Evolutionary conservation across 495 filamentous ascomycete species (phyloP).

Genomic region (Trichoderma asperelloides): DNA sequence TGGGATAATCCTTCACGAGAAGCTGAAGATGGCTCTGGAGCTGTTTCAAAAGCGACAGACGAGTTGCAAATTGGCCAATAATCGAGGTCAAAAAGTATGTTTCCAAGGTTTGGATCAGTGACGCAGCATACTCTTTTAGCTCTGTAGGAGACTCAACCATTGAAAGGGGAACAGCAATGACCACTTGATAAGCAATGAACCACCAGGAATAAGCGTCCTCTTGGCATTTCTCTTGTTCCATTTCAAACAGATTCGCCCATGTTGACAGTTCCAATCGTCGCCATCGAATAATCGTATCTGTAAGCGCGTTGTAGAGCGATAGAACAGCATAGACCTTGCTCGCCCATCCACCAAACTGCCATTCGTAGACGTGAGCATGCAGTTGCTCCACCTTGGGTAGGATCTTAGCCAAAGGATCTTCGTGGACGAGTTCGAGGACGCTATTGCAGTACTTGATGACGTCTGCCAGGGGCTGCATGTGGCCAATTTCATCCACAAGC

Average conservation of each 20-base stretch:
- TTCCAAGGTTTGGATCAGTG: conserved; percentile 61
- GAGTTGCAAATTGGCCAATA: conserved; percentile 67
- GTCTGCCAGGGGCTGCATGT: conserved; percentile 56
- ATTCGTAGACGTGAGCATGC: conserved; percentile 74
- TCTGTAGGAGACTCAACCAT: conserved; percentile 46
- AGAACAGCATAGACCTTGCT: conserved; percentile 66
- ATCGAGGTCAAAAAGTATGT: conserved; percentile 65
- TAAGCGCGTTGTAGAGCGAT: conserved; percentile 62
- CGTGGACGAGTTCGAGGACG: conserved; percentile 61
- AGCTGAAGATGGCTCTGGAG: conserved; percentile 57
- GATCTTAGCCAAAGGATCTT: conserved; percentile 79
- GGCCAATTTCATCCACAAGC: conserved; percentile 45
- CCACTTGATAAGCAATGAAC: conserved; percentile 87
- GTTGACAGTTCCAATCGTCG: conserved; percentile 81
- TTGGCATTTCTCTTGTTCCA: conserved; percentile 64
- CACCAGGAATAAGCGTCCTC: conserved; percentile 84
- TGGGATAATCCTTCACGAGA: conserved; percentile 44
- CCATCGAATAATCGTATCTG: conserved; percentile 72
- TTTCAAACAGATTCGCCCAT: conserved; percentile 84
- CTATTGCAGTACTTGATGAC: conserved; percentile 65
- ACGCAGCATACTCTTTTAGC: conserved; percentile 52
- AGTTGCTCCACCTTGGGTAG: conserved; percentile 78
- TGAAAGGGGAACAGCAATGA: conserved; percentile 65
- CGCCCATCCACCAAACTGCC: conserved; percentile 74
- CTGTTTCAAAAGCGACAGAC: conserved; percentile 62